Evolutionary conservation across 2,329 filamentous ascomycete genomes (phyloP), one percentile per base, ranked within the genome.

Genomic region (Diaporthe caulivora): DNA sequence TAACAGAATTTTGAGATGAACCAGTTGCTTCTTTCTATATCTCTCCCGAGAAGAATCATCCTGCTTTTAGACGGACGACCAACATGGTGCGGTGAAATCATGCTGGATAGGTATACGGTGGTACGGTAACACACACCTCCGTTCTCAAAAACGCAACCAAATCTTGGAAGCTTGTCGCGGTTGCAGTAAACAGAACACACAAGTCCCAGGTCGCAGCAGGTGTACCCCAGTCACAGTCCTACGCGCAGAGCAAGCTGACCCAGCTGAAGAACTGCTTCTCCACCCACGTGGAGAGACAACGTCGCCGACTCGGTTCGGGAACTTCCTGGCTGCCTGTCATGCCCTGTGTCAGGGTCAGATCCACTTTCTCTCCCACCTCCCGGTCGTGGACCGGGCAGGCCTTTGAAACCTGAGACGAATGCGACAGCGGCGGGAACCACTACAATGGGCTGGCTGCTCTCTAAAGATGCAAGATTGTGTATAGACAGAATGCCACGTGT

Each of bases 21-120:
- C 62, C 15, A 24, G 29, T 67, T 67, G 47, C 47, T 67, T 67
- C 62, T 67, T 67, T 67, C 53, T 53, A 26, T 67, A 67, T 67
- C 62, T 53, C 31, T 26, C 18, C 47, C n/a, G 31, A 18, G 29
- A 49, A n/a, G 42, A 42, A 65, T 47, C 42, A n/a, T 49, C 26
- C 40, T 26, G 26, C 26, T n/a, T n/a, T n/a, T 42, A 47, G 58
- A 2, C 24, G 7, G 42, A 49, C 11, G 37, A 49, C 29, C 26
- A 49, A 37, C 60, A 21, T 37, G 60, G 21, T n/a, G 11, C 21
- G 26, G 24, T 40, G 11, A 26, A 34, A 37, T 11, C 44, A 51
- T 13, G 10, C 15, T 17, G 13, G 44, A 51, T 44, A 31, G 37
- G 17, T n/a, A 31, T n/a, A 10, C 31, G 31, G 15, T 7, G 37